Percentiles rank a stretch among this genome's conserved stretches.
Evolutionary conservation across 495 filamentous ascomycete species (phyloP).

Genomic region (Xylaria palmicola): DNA sequence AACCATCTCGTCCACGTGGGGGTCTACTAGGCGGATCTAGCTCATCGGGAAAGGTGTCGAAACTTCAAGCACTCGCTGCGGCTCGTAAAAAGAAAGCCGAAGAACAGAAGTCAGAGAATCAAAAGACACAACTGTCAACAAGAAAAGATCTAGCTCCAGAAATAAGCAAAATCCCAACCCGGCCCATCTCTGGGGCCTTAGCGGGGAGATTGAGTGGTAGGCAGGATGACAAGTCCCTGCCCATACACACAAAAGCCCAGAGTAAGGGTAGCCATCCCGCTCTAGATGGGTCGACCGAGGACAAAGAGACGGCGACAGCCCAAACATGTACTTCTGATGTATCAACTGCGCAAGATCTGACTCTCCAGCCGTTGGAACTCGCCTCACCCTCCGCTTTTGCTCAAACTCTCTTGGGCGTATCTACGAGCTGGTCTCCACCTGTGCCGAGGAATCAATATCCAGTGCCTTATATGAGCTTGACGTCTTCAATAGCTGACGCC

Average conservation of each 20-base stretch:
- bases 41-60: conserved; percentile 71
- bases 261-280: neutral
- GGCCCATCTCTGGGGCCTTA: neutral
- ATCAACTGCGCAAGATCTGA: neutral
- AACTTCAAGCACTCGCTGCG: conserved; percentile 86
- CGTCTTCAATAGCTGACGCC: conserved; percentile 47
- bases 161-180: conserved; percentile 19
- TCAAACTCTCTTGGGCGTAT: conserved; percentile 58
- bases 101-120: conserved; percentile 50
- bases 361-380: conserved; percentile 35
- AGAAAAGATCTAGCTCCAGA: conserved; percentile 6
- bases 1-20: conserved; percentile 59
- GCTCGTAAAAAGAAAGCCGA: conserved; percentile 82
- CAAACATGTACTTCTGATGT: neutral
- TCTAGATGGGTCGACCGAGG: neutral
- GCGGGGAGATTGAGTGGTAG: neutral
- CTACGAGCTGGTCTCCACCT: conserved; percentile 28
- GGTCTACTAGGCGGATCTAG: conserved; percentile 75
- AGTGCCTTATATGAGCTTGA: conserved; percentile 49
- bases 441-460: conserved; percentile 45
- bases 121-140: conserved; percentile 11
- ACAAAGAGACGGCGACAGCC: neutral
- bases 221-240: neutral
- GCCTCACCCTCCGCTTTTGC: conserved; percentile 66
- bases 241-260: neutral